Conservation (phyloP, 257 asterid species). For the Nicotiana noctiflora region DNA sequence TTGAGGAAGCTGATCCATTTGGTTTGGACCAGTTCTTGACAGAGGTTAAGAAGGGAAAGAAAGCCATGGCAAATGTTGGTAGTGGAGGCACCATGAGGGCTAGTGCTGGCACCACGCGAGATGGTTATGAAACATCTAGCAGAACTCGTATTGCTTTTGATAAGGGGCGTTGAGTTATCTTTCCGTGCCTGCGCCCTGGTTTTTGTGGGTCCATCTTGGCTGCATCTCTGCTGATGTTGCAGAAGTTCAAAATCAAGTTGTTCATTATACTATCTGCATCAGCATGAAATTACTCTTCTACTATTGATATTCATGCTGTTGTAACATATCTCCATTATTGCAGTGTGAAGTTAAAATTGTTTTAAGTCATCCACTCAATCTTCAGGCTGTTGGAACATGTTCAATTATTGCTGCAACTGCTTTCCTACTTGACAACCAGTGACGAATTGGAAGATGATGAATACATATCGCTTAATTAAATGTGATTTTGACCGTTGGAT, state of each 20-base stretch:
- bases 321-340: neutral
- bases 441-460: neutral
- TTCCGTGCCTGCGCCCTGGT: neutral
- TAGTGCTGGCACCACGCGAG: slow-evolving; percentile 40
- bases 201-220: neutral
- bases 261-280: neutral
- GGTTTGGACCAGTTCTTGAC: slow-evolving; percentile 85
- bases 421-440: neutral
- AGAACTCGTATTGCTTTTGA: slow-evolving; percentile 36
- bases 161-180: slow-evolving; percentile 25
- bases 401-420: neutral
- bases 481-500: neutral
- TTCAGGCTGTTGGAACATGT: neutral
- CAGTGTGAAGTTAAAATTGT: neutral
- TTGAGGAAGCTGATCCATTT: slow-evolving; percentile 80
- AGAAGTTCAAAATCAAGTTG: no score
- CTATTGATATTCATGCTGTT: neutral
- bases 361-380: neutral
- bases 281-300: neutral
- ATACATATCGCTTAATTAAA: neutral
- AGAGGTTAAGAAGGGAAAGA: slow-evolving; percentile 84
- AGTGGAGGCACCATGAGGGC: slow-evolving; percentile 45
- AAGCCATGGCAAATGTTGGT: slow-evolving; percentile 74
- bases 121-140: slow-evolving; percentile 33
- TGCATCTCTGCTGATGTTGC: neutral